phyloP scores from a whole-genome alignment of 495 filamentous ascomycete genomes.

The Chaetomidium leptoderma region DNA sequence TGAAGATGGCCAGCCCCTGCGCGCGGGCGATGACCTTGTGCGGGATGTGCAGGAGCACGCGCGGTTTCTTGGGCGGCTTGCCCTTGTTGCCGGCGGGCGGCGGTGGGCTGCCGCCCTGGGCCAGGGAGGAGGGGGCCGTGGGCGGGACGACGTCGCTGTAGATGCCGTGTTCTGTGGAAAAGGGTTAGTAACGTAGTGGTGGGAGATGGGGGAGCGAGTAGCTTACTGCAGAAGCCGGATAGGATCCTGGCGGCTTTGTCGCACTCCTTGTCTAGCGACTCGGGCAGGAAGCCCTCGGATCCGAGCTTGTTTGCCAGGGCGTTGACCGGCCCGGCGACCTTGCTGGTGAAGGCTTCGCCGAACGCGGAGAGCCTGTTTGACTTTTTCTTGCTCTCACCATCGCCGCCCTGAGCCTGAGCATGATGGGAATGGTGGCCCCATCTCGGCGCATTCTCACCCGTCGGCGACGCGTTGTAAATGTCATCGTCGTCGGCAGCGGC shows the following conservation, averaged over 20 bases:
- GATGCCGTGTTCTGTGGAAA: conserved; percentile 30
- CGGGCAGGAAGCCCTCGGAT: conserved; percentile 70
- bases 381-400: conserved; percentile 24
- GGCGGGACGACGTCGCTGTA: conserved; percentile 25
- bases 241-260: conserved; percentile 83
- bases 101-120: conserved; percentile 9
- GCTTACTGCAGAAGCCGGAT: conserved; percentile 68
- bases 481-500: conserved; percentile 11
- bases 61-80: conserved; percentile 26
- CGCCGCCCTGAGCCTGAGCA: conserved; percentile 10
- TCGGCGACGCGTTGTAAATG: conserved; percentile 30
- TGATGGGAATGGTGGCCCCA: conserved; percentile 13
- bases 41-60: conserved; percentile 64
- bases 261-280: conserved; percentile 73
- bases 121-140: background rate
- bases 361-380: conserved; percentile 23
- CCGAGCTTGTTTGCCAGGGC: conserved; percentile 57
- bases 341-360: conserved; percentile 22
- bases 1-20: conserved; percentile 78
- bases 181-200: conserved; percentile 1
- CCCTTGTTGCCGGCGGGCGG: conserved; percentile 16
- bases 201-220: background rate
- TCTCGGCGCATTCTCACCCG: conserved; percentile 22
- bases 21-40: conserved; percentile 66
- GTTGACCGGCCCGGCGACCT: conserved; percentile 60